phyloP scores from a whole-genome alignment of 768 basidiomycete species.

The Pseudohyphozyma bogoriensis region DNA sequence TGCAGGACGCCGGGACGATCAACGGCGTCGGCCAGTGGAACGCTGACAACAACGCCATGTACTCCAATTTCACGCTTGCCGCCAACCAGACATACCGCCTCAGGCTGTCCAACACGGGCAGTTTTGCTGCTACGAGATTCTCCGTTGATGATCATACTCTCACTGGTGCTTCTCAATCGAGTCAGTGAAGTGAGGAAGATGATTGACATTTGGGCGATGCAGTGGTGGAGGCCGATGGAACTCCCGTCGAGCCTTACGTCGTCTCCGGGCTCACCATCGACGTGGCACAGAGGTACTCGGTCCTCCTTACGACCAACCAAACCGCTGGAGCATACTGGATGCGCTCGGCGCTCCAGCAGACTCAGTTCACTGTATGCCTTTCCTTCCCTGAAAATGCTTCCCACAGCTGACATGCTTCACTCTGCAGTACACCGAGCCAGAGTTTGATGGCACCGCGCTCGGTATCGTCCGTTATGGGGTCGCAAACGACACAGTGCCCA shows the following conservation, averaged over 20 bases:
- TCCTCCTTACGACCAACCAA: constrained; percentile 43
- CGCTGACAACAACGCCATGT: neutral
- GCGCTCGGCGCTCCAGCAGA: neutral
- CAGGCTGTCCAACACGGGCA: constrained; percentile 46
- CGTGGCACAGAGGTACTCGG: constrained; percentile 48
- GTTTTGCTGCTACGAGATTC: constrained; percentile 45
- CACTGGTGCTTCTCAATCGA: too few relatives aligned
- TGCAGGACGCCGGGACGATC: constrained; percentile 1
- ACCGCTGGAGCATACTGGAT: constrained; percentile 37
- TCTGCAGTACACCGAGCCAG: neutral
- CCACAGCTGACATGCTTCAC: neutral
- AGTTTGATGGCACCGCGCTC: neutral
- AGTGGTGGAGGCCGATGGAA: constrained; percentile 48
- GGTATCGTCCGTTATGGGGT: neutral
- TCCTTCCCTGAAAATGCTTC: neutral
- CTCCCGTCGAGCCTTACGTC: constrained; percentile 39
- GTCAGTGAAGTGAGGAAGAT: too few relatives aligned
- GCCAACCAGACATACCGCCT: constrained; percentile 42
- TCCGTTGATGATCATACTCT: constrained; percentile 45
- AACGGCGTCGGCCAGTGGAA: constrained; percentile 8
- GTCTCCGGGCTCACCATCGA: constrained; percentile 43
- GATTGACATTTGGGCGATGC: too few relatives aligned
- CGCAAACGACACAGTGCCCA: neutral
- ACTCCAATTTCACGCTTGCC: neutral
- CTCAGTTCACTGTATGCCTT: neutral